Conservation (phyloP, 169 alveolate genomes). For the Babesia sp. region DNA sequence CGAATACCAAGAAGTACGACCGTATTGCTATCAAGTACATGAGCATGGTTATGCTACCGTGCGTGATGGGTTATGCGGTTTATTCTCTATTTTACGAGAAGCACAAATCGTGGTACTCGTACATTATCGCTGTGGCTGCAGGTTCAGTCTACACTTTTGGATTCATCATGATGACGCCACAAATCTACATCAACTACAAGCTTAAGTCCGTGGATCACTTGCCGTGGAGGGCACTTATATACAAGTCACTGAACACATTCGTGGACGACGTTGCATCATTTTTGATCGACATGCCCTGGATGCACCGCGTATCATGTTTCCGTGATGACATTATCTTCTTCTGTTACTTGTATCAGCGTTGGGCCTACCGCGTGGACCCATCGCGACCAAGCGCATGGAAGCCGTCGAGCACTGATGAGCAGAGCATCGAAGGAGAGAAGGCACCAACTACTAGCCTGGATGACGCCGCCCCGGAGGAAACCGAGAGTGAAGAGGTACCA, state of each 20-base stretch:
- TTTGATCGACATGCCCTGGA: slow-evolving; percentile 96
- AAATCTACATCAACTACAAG: slow-evolving; percentile 97
- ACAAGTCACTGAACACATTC: slow-evolving; percentile 94
- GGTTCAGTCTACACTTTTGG: slow-evolving; percentile 91
- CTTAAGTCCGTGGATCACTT: slow-evolving; percentile 97
- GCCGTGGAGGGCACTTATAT: slow-evolving; percentile 96
- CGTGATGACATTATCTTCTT: slow-evolving; percentile 98
- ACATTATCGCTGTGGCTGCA: slow-evolving; percentile 88
- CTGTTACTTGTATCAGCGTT: slow-evolving; percentile 94
- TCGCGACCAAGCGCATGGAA: slow-evolving; percentile 57
- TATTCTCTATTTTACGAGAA: slow-evolving; percentile 88
- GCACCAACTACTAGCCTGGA: not conserved
- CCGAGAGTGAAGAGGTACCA: not conserved
- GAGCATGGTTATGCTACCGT: slow-evolving; percentile 85
- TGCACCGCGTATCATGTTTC: slow-evolving; percentile 95
- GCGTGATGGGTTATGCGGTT: slow-evolving; percentile 86
- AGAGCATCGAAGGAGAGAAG: not conserved
- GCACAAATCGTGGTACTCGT: slow-evolving; percentile 95
- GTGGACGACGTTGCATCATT: slow-evolving; percentile 97
- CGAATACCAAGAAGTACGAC: slow-evolving; percentile 90
- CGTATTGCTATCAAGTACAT: slow-evolving; percentile 88
- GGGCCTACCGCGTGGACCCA: slow-evolving; percentile 85
- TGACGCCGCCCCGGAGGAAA: not conserved
- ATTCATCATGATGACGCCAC: slow-evolving; percentile 96
- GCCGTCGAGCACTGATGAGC: slow-evolving; percentile 14